These are phyloP conservation scores for Lecanoromycetidae sp. DNA, from an alignment of 2,329 filamentous ascomycete species.

Conservation along the genomic window DNA sequence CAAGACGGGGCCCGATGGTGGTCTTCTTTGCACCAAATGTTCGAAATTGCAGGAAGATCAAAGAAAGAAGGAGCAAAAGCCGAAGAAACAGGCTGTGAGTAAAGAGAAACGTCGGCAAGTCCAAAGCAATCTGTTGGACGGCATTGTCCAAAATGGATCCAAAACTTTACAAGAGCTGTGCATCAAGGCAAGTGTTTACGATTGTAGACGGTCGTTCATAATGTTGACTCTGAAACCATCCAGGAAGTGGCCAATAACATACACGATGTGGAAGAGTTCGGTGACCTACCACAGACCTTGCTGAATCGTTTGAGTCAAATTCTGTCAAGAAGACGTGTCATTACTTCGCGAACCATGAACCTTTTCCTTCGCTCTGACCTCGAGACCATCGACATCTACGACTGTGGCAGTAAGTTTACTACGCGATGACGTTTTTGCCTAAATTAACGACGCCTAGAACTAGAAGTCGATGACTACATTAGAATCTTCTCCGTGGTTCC, in stretches of 20 bases:
- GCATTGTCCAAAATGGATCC: slow-evolving; percentile 37
- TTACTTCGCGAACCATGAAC: slow-evolving; percentile 37
- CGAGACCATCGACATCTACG: slow-evolving; percentile 46
- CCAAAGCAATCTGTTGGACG: slow-evolving; percentile 77
- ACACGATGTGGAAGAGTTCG: slow-evolving; percentile 52
- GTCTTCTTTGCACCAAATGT: slow-evolving; percentile 72
- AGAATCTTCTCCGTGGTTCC: slow-evolving; percentile 68
- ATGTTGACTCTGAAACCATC: slow-evolving; percentile 17
- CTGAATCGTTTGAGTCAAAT: slow-evolving; percentile 50
- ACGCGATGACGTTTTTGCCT: too few species aligned
- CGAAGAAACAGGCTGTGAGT: slow-evolving; percentile 42
- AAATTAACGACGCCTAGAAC: slow-evolving; percentile 8
- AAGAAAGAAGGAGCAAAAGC: slow-evolving; percentile 49
- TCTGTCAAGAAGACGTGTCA: slow-evolving; percentile 49
- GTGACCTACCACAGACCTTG: slow-evolving; percentile 46
- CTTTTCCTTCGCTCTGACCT: slow-evolving; percentile 41
- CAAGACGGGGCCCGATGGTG: slow-evolving; percentile 67
- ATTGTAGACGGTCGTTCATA: background rate
- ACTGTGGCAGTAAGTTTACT: slow-evolving; percentile 41
- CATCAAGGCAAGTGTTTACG: slow-evolving; percentile 35
- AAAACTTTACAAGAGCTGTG: slow-evolving; percentile 42
- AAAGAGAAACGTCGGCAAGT: slow-evolving; percentile 58
- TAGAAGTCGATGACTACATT: slow-evolving; percentile 64
- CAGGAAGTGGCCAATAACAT: slow-evolving; percentile 51
- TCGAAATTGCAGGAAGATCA: slow-evolving; percentile 61